Conservation (phyloP, 805 yeast species). For the Zygoascus biomembranicola region DNA sequence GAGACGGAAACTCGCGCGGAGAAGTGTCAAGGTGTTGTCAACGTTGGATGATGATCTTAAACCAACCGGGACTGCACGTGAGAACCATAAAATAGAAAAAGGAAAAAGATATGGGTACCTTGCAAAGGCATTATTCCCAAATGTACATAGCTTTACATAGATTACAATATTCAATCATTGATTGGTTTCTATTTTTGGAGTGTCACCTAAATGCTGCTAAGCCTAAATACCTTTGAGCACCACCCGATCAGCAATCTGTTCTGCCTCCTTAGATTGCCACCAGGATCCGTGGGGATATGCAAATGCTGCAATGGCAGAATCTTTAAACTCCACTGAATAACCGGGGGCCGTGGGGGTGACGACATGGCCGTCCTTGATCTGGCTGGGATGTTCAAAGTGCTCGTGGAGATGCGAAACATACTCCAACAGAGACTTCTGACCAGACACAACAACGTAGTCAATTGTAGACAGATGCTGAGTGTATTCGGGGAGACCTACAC, state of each 20-base stretch:
- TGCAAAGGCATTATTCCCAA: too few relatives aligned
- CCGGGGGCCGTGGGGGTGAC: conserved; percentile 28
- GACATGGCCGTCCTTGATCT: conserved; percentile 24
- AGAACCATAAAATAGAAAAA: not conserved
- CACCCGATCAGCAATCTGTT: conserved; percentile 8
- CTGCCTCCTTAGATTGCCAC: conserved; percentile 24
- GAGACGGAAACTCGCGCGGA: not conserved
- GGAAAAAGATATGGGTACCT: too few relatives aligned
- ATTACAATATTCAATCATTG: too few relatives aligned
- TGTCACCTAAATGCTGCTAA: too few relatives aligned
- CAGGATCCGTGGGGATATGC: conserved; percentile 27
- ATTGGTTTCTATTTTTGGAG: too few relatives aligned
- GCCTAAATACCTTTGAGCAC: conserved; percentile 6
- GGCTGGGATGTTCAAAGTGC: conserved; percentile 24
- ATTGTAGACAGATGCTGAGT: conserved; percentile 31
- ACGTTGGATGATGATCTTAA: not conserved
- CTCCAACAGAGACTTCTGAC: conserved; percentile 27
- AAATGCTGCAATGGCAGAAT: conserved; percentile 20
- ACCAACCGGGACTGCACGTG: not conserved
- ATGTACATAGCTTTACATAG: too few relatives aligned
- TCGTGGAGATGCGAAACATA: conserved; percentile 29
- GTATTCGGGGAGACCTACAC: conserved; percentile 31
- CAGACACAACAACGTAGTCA: conserved; percentile 26
- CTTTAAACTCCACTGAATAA: conserved; percentile 28
- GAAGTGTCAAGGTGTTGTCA: not conserved